Evolutionary conservation across 768 basidiomycete species (phyloP).

Genomic region (Russula ochroleuca): DNA sequence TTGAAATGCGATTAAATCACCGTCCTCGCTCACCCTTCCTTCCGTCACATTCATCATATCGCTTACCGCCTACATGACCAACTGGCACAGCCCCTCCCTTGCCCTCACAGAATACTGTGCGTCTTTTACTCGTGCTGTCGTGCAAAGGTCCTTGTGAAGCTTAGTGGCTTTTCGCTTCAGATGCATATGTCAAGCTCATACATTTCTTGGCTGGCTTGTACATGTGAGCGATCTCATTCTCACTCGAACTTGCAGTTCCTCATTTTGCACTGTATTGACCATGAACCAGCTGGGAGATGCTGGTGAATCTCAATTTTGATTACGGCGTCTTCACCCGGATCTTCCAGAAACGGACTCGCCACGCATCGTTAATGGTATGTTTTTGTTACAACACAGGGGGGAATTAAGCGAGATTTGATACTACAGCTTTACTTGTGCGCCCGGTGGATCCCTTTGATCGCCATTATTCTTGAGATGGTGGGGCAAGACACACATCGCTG

Average conservation of each 20-base stretch:
- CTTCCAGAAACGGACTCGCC: neutral
- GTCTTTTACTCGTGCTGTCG: neutral
- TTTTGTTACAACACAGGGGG: neutral
- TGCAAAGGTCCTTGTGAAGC: neutral
- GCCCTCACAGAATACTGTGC: neutral
- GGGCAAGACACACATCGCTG: neutral
- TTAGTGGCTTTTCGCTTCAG: neutral
- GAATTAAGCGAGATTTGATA: neutral
- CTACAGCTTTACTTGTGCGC: neutral
- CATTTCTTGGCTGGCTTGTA: conserved; percentile 17
- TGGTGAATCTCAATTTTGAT: conserved; percentile 15
- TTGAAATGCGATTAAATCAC: neutral
- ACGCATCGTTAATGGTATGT: conserved; percentile 5
- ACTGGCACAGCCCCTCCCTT: neutral
- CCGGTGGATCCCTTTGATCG: neutral
- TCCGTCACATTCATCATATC: neutral
- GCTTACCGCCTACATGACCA: neutral
- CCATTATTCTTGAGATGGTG: neutral
- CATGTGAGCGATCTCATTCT: conserved; percentile 8
- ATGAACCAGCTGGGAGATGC: conserved; percentile 18
- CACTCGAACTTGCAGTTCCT: neutral
- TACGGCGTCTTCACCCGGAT: neutral
- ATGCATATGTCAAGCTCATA: neutral
- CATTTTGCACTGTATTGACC: neutral
- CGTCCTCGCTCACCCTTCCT: neutral